phyloP scores from a whole-genome alignment of 352 stramenopile species.

The Pythium grandisporangium region DNA sequence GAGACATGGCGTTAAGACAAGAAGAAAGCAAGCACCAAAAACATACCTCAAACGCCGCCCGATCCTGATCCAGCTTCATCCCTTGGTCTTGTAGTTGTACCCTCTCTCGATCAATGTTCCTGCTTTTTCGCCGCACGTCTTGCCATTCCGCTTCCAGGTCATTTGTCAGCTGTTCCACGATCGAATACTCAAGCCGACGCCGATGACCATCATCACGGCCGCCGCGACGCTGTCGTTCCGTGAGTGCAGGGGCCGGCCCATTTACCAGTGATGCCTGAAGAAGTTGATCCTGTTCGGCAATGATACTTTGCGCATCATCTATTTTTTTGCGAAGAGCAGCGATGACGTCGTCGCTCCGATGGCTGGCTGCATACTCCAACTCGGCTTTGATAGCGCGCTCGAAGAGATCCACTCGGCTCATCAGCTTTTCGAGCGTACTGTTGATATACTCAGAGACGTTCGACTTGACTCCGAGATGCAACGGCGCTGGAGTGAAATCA shows the following conservation, averaged over 20 bases:
- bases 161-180: slow-evolving; percentile 13
- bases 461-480: slow-evolving; percentile 58
- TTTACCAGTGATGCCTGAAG: slow-evolving; percentile 44
- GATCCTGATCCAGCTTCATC: slow-evolving; percentile 8
- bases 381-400: slow-evolving; percentile 49
- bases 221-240: not conserved
- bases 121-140: slow-evolving; percentile 4
- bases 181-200: slow-evolving; percentile 3
- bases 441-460: slow-evolving; percentile 42
- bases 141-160: slow-evolving; percentile 10
- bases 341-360: slow-evolving; percentile 18
- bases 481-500: slow-evolving; percentile 48
- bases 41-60: slow-evolving; percentile 10
- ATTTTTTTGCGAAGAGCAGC: slow-evolving; percentile 48
- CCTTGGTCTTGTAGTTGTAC: slow-evolving; percentile 5
- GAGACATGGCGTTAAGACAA: not conserved
- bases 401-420: slow-evolving; percentile 39
- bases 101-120: slow-evolving; percentile 7
- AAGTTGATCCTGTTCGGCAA: slow-evolving; percentile 59
- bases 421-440: slow-evolving; percentile 32
- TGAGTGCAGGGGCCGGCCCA: not conserved
- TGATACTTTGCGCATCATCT: slow-evolving; percentile 46
- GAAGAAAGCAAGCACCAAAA: not conserved
- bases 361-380: slow-evolving; percentile 16
- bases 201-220: not conserved